Evolutionary conservation across 2,329 filamentous ascomycete genomes (phyloP), one percentile per base, ranked within the genome.

Genomic region (Colletotrichum aenigma): DNA sequence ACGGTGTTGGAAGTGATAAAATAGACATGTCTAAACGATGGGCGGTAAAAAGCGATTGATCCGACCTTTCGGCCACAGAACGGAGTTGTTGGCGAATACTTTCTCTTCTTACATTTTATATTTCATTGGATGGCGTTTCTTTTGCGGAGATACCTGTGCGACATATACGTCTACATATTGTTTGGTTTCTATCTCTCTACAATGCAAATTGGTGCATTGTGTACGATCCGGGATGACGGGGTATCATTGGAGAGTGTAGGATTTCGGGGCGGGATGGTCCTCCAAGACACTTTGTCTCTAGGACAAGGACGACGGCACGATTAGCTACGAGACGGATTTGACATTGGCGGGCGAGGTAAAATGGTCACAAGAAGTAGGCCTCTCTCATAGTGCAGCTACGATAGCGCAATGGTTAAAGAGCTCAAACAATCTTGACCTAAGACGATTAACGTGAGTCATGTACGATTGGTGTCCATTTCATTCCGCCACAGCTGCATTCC

Each of bases 41-140:
- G 74, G 66, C 66, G 76, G 55, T 43, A 76, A 75, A 75, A 77
- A 78, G 76, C 60, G 52, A 52, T 52, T 66, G 60, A 62, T 66
- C 32, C 24, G 66, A 70, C 26, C 30, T 66, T 55, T 66, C 48
- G 34, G 74, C 38, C 60, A 32, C 52, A 62, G 36, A 61, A 62
- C 66, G 76, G 76, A 77, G 76, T 77, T 77, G 67, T 58, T 55
- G 68, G 75, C 43, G 56, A 66, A 66, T 55, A 36, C 62, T 68
- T 75, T 78, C 71, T 58, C 70, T 75, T 76, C 66, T 78, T 71
- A 68, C 64, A 65, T 66, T 67, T 74, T 80, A 66, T 69, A 75
- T 75, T 76, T 66, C 71, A 76, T 74, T 58, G 60, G 48, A 75
- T 34, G 74, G 74, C 74, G 74, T 76, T 76, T 66, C 70, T 70